A percentile compares a stretch with the other conserved stretches of the same genome.
These are phyloP conservation scores for Bothriochloa decipiens DNA, from an alignment of 176 grass and related monocot species.

Conservation along the genomic window DNA sequence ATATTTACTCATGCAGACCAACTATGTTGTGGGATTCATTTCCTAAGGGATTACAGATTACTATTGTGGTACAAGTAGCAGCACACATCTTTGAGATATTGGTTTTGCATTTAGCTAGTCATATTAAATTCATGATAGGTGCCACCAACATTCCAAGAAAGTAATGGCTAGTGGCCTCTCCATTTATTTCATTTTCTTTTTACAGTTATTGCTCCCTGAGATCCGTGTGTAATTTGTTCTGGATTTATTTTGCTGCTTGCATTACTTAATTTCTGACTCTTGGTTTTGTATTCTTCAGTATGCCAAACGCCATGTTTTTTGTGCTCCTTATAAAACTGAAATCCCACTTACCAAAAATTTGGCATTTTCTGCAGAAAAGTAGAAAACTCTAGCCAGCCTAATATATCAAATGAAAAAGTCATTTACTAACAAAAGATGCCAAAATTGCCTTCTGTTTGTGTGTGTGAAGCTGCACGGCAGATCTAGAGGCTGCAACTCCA, in stretches of 20 bases:
- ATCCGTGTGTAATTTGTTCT: background rate
- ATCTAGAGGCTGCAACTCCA: slow-evolving; percentile 26
- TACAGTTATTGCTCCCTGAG: slow-evolving; percentile 6
- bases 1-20: background rate
- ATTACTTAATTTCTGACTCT: background rate
- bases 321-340: slow-evolving; percentile 18
- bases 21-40: slow-evolving; percentile 17
- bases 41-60: background rate
- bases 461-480: slow-evolving; percentile 14
- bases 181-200: slow-evolving; percentile 20
- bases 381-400: slow-evolving; percentile 16
- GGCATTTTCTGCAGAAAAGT: slow-evolving; percentile 2
- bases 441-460: background rate
- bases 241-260: background rate
- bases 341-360: background rate
- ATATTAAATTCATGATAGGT: slow-evolving; percentile 27
- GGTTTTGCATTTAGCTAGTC: slow-evolving; percentile 30
- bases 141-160: slow-evolving; percentile 13
- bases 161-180: background rate
- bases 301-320: background rate
- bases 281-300: slow-evolving; percentile 24
- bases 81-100: slow-evolving; percentile 24
- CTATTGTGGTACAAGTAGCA: background rate
- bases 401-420: background rate
- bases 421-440: background rate